These are phyloP conservation scores for Sugiyamaella novakii DNA, from an alignment of 1,139 yeast genomes.

Conservation along the genomic window DNA sequence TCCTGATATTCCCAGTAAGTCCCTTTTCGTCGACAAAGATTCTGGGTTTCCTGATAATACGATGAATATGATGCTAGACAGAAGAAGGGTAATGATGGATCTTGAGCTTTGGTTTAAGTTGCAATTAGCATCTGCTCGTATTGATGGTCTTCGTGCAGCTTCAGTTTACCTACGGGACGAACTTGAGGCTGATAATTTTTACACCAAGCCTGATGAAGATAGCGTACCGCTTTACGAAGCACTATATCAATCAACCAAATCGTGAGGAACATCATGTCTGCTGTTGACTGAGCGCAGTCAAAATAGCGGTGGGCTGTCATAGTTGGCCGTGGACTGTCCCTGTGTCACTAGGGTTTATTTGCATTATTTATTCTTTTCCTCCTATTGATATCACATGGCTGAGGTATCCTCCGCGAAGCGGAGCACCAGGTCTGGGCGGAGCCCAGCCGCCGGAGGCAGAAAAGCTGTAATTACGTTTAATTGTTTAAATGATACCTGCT, in stretches of 20 bases:
- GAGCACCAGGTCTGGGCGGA: neutral
- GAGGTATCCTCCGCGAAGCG: neutral
- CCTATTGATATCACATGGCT: no score
- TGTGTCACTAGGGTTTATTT: no score
- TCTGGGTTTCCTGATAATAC: neutral
- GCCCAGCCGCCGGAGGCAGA: neutral
- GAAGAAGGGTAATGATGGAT: slow-evolving; percentile 24
- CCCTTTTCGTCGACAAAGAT: slow-evolving; percentile 1
- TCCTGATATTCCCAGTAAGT: slow-evolving; percentile 9
- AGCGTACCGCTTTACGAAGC: slow-evolving; percentile 1
- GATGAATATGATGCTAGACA: slow-evolving; percentile 19
- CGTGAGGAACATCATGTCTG: no score
- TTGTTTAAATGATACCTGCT: slow-evolving; percentile 28
- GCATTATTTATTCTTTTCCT: no score
- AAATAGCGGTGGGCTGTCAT: no score
- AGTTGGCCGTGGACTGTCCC: no score
- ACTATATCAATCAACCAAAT: neutral
- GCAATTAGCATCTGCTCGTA: slow-evolving; percentile 23
- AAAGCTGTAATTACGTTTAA: neutral
- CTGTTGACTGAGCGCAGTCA: no score
- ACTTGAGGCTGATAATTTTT: slow-evolving; percentile 1
- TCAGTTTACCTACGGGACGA: neutral
- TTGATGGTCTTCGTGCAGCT: slow-evolving; percentile 24
- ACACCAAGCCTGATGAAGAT: neutral
- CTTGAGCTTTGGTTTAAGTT: slow-evolving; percentile 25